phyloP scores from a whole-genome alignment of 331 rosid genomes.

The Rosa hybrid region DNA sequence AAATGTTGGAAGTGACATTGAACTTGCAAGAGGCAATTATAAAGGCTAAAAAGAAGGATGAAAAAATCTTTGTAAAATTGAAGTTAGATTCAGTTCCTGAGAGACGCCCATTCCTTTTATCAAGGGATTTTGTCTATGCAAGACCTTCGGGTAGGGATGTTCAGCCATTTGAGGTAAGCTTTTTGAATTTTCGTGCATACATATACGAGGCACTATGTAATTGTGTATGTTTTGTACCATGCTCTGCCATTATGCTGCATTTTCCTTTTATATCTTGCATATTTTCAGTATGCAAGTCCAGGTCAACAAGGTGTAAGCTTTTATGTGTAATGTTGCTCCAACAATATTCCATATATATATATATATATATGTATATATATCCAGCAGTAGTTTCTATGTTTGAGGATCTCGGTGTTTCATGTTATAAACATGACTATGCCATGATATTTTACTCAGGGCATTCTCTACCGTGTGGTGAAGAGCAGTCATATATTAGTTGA shows the following conservation, averaged over 20 bases:
- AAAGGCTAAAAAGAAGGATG: not conserved
- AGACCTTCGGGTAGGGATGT: slow-evolving; percentile 24
- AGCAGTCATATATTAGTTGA: slow-evolving; percentile 31
- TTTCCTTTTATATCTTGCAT: not conserved
- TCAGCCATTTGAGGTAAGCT: slow-evolving; percentile 33
- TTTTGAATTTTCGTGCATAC: not conserved
- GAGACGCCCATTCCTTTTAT: slow-evolving; percentile 44
- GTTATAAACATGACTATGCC: not conserved
- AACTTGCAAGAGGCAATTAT: slow-evolving; percentile 21
- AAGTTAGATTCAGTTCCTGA: slow-evolving; percentile 27
- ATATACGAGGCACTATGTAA: not conserved
- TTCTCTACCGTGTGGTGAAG: slow-evolving; percentile 20
- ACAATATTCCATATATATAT: too few relatives aligned
- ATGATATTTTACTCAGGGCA: slow-evolving; percentile 28
- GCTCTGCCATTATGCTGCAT: not conserved
- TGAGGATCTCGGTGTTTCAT: not conserved
- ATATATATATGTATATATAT: too few relatives aligned
- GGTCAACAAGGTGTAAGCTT: too few relatives aligned
- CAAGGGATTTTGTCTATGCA: slow-evolving; percentile 44
- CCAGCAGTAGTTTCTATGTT: not conserved
- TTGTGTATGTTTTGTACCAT: not conserved
- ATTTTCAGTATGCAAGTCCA: not conserved
- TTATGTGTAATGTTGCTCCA: too few relatives aligned
- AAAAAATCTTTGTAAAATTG: slow-evolving; percentile 26
- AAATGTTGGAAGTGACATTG: slow-evolving; percentile 29